Evolutionary conservation across 2,329 filamentous ascomycete species (phyloP).

Genomic region (Pezicula carpinea): DNA sequence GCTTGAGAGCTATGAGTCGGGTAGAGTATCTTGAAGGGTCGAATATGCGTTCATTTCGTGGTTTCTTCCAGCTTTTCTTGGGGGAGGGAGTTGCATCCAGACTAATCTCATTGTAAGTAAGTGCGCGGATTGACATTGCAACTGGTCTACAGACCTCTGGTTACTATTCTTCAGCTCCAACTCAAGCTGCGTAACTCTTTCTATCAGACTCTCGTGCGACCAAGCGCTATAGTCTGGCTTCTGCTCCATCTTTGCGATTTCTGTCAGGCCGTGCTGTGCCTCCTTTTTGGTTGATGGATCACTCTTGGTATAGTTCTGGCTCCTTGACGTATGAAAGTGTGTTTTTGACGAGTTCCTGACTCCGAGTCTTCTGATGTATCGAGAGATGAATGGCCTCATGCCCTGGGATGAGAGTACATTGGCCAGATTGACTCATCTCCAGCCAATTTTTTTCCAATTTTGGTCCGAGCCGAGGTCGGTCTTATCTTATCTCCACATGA

Average conservation of each 20-base stretch:
- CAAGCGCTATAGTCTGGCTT: slow-evolving; percentile 56
- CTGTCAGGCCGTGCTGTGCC: slow-evolving; percentile 11
- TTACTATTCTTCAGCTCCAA: slow-evolving; percentile 52
- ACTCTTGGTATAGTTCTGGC: slow-evolving; percentile 12
- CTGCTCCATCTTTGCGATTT: slow-evolving; percentile 11
- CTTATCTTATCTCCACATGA: too few species aligned
- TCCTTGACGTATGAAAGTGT: slow-evolving; percentile 13
- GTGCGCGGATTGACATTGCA: slow-evolving; percentile 14
- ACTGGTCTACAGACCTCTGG: slow-evolving; percentile 17
- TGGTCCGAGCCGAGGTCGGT: too few species aligned
- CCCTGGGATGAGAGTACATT: background rate
- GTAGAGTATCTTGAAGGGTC: slow-evolving; percentile 80
- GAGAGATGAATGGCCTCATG: slow-evolving; percentile 9
- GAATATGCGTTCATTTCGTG: slow-evolving; percentile 35
- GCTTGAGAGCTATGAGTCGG: slow-evolving; percentile 82
- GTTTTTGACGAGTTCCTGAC: slow-evolving; percentile 4
- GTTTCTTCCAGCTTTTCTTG: slow-evolving; percentile 37
- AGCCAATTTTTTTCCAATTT: too few species aligned
- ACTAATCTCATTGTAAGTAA: slow-evolving; percentile 2
- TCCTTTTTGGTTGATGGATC: slow-evolving; percentile 7
- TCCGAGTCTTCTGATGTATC: slow-evolving; percentile 5
- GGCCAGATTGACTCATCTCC: too few species aligned
- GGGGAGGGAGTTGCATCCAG: slow-evolving; percentile 21
- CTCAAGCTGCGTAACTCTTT: slow-evolving; percentile 65
- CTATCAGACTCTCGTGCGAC: slow-evolving; percentile 64